Base-by-base conservation (phyloP, 2,329 filamentous ascomycete genomes). In the Scedosporium boydii region DNA sequence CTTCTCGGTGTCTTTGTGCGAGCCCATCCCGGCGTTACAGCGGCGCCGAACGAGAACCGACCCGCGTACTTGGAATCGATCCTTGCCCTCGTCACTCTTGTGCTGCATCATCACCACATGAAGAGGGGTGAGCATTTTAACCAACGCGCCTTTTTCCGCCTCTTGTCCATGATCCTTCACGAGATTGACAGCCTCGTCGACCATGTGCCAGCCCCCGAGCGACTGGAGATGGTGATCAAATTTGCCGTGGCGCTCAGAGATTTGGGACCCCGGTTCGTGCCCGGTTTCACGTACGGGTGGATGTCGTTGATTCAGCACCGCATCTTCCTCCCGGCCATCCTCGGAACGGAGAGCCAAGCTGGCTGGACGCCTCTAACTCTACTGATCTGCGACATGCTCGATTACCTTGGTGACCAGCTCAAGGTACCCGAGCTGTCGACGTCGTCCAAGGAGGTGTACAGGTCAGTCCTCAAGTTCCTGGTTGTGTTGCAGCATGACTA, bases 401-500 rank as follows among this genome's bases (percentile, higher is more conserved):
- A 82, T 48, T 93, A 90, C 70, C 82, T 95, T 38, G 88, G 90
- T 34, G 88, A 93, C 67, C 83, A 95, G 65, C 80, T 96, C 66
- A 95, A 93, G 74, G 82, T 87, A 9, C 77, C 87, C 29, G 87
- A 87, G 63, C 82, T 91, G 16, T 81, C 87, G 3, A 80, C 85
- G 41, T 82, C 90, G 59, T 85, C 87, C 41, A 93, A 91, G 72
- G 90, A 93, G 62, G 85, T 96, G 65, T 97, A 96, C 73, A 87
- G 91, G 64, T 91, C 88, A 7, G 85, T 90, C 1, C 78, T 96
- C 58, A 92, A 96, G 70, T 84, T 97, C 64, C 77, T 98, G 62
- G 78, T 96, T 41, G 83, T 96, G 60, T 78, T 99, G 61, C 90
- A 96, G 68, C 95, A 98, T 71, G 95, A 99, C 73, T 98, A 91